Conservation (phyloP, 805 yeast species). For the Diddensiella caesifluorescens region DNA sequence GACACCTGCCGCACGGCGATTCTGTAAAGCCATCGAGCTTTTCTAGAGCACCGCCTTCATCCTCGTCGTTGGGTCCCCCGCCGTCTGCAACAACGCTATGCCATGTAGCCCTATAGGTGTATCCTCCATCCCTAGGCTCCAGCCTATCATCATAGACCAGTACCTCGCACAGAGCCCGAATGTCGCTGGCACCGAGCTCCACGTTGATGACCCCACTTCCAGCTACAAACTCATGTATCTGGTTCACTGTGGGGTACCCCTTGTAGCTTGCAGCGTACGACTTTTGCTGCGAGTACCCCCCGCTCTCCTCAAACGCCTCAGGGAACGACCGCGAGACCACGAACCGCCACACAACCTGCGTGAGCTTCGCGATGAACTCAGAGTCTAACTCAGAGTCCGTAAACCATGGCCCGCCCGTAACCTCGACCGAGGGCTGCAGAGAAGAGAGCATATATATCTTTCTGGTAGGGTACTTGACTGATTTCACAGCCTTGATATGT, state of each 20-base stretch:
- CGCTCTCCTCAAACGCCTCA: constrained; percentile 45
- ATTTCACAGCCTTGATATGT: constrained; percentile 81
- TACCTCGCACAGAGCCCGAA: constrained; percentile 81
- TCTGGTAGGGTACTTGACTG: constrained; percentile 86
- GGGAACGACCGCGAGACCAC: constrained; percentile 76
- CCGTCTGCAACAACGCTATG: constrained; percentile 73
- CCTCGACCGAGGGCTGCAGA: constrained; percentile 89
- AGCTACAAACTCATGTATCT: constrained; percentile 69
- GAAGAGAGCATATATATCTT: constrained; percentile 94
- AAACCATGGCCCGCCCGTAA: constrained; percentile 99
- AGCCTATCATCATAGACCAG: constrained; percentile 79
- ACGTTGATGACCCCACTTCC: constrained; percentile 72
- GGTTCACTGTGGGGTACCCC: constrained; percentile 64
- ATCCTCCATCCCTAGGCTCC: constrained; percentile 54
- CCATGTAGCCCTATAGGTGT: constrained; percentile 76
- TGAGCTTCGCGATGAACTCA: constrained; percentile 80
- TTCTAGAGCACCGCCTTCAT: constrained; percentile 11
- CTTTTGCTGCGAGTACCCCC: constrained; percentile 32
- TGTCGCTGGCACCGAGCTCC: constrained; percentile 67
- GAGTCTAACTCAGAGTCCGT: constrained; percentile 92
- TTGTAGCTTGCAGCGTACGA: constrained; percentile 54
- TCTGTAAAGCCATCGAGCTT: constrained; percentile 27
- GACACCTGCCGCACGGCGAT: constrained; percentile 31
- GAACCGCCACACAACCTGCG: constrained; percentile 83
- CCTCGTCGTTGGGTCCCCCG: constrained; percentile 26